Percentiles rank a stretch among this genome's conserved stretches.
Conservation (phyloP, 352 stramenopile species). For the Phytophthora cryptogea region DNA sequence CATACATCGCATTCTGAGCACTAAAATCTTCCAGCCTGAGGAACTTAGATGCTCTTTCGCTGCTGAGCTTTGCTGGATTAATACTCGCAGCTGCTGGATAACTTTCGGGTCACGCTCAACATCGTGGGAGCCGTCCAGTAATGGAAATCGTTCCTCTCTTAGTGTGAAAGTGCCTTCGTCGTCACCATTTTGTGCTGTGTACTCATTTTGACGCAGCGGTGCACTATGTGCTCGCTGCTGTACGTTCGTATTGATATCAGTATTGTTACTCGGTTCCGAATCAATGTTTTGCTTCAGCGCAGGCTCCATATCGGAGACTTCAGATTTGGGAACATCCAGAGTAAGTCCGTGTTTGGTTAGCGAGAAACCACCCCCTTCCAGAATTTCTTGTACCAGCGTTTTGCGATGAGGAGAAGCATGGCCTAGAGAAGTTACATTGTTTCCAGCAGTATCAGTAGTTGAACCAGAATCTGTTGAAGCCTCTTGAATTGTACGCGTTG, state of each 20-base stretch:
- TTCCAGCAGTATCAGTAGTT: background rate
- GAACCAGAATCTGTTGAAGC: background rate
- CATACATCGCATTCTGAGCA: conserved; percentile 38
- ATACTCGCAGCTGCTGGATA: conserved; percentile 49
- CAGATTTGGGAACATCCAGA: background rate
- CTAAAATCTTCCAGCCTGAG: conserved; percentile 51
- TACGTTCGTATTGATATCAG: background rate
- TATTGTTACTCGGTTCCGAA: conserved; percentile 17
- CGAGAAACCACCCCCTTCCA: conserved; percentile 10
- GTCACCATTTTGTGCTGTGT: conserved; percentile 10
- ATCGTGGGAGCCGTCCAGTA: conserved; percentile 10
- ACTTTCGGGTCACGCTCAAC: conserved; percentile 49
- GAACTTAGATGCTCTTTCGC: conserved; percentile 31
- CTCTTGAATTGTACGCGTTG: background rate
- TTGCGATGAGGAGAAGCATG: conserved; percentile 12
- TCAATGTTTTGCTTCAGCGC: background rate
- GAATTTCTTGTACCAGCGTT: conserved; percentile 26
- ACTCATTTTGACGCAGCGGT: background rate
- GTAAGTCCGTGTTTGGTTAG: conserved; percentile 15
- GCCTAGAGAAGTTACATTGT: background rate
- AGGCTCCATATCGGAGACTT: background rate
- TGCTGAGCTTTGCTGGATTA: conserved; percentile 44
- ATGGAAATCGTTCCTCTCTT: background rate
- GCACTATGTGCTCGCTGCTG: background rate
- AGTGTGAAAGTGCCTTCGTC: conserved; percentile 6